These are phyloP conservation scores for Cornus kousa DNA, from an alignment of 148 eudicot species.

Conservation along the genomic window DNA sequence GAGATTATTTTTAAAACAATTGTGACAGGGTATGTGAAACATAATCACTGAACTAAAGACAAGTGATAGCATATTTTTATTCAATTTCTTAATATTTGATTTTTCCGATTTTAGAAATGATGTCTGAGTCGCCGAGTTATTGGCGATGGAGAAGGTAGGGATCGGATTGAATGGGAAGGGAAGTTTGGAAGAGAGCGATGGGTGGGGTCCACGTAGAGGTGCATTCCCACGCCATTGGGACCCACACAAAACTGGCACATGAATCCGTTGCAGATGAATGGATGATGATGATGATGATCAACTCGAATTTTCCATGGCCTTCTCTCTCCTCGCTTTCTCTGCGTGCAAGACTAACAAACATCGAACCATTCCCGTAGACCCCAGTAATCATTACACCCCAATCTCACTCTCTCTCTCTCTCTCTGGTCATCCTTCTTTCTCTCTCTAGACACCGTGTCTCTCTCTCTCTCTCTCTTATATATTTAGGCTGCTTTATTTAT, in stretches of 20 bases:
- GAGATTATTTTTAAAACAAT: no score
- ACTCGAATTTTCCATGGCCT: neutral
- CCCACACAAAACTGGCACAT: constrained; percentile 13
- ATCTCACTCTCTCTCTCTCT: neutral
- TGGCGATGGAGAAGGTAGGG: neutral
- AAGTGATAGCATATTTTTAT: no score
- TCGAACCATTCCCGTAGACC: constrained; percentile 13
- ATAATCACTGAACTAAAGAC: no score
- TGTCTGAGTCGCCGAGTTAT: constrained; percentile 7
- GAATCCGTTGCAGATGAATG: constrained; percentile 7
- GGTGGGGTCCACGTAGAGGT: constrained; percentile 2
- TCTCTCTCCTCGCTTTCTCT: constrained; percentile 17
- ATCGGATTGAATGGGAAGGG: neutral
- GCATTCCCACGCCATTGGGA: constrained; percentile 15
- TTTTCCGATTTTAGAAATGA: no score
- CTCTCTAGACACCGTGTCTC: neutral
- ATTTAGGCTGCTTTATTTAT: constrained; percentile 2
- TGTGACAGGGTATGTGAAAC: no score
- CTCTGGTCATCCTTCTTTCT: neutral
- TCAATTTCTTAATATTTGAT: neutral
- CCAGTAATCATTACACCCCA: constrained; percentile 17
- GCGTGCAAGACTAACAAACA: constrained; percentile 14
- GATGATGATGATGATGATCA: neutral
- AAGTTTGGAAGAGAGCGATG: neutral
- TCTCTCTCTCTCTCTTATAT: neutral